These are phyloP conservation scores for Citrullus amarus DNA, from an alignment of 306 rosid species.

Conservation along the genomic window DNA sequence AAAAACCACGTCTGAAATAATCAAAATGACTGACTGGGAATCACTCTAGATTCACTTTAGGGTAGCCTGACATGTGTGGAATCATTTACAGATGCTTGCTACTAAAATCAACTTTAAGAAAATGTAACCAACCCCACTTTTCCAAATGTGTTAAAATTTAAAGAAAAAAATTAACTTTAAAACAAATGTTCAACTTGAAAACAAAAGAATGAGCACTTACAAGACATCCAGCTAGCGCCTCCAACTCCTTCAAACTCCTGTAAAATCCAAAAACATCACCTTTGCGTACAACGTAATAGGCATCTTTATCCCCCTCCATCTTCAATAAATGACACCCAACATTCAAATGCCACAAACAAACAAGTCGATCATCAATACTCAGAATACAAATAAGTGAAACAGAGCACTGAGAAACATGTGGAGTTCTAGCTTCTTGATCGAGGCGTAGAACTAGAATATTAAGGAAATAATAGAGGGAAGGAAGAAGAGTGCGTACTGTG, in stretches of 20 bases:
- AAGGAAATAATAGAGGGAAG: not conserved
- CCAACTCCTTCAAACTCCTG: conserved; percentile 45
- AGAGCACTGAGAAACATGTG: not conserved
- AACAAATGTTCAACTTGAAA: not conserved
- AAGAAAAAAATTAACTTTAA: not conserved
- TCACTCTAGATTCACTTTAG: not conserved
- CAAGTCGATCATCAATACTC: not conserved
- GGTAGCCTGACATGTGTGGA: not conserved
- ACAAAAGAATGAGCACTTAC: conserved; percentile 17
- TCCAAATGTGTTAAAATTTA: not conserved
- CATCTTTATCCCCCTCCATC: conserved; percentile 71
- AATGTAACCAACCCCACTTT: not conserved
- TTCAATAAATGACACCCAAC: not conserved
- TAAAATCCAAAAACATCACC: conserved; percentile 71
- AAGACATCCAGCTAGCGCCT: conserved; percentile 36
- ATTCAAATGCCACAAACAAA: not conserved
- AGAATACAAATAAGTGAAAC: not conserved
- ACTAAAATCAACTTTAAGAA: too few species aligned
- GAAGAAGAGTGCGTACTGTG: not conserved
- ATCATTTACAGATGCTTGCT: not conserved
- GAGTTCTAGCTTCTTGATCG: not conserved
- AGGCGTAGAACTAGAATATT: not conserved
- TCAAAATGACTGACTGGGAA: not conserved
- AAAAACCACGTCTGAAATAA: not conserved
- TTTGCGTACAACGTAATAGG: conserved; percentile 58